Evolutionary conservation across 1,284 basidiomycete species (phyloP), one percentile per base, ranked within the genome.

Genomic region (Malassezia dermatis): DNA sequence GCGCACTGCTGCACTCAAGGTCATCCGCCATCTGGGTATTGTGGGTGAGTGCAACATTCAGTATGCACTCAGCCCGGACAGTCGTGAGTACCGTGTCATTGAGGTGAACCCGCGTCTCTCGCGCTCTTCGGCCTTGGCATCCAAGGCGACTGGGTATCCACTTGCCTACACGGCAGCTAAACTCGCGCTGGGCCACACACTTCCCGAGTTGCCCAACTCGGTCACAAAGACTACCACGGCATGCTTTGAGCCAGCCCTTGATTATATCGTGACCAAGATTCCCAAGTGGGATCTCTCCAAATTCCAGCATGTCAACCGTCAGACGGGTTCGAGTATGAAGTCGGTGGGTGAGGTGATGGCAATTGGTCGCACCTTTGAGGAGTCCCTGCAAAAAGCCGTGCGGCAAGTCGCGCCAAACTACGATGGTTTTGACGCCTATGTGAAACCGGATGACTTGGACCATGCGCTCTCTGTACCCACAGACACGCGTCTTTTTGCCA

Each of bases 341-440:
- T 91, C 88, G 23, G 94, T 99, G 56, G 94, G 94, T 60, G 94
- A 98, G 77, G 93, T 98, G 69, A 98, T 99, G 94, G 93, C 93
- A 62, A 96, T 99, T 65, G 94, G 94, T 44, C 86, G 94, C 65
- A 98, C 94, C 1, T 99, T 95, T 66, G 94, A 99, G 78, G 94
- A 99, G 78, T 89, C 86, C 69, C 80, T 99, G 71, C 94, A 98
- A 77, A 99, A 99, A 79, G 94, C 94, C 48, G 88, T 98, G 65
- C 86, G 94, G 65, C 90, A 94, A 79, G 86, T 98, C 30, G 91
- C 95, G 75, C 93, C 93, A 42, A 83, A 86, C 58, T 84, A 80
- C 71, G 74, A 78, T 60, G 82, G 82, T 6, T 84, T 84, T 67
- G 80, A 80, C 64, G 80, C 76, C 24, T 88, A 89, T 66, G 80